phyloP scores from a whole-genome alignment of 1,284 basidiomycete species.

The Omphalotus olearius region DNA sequence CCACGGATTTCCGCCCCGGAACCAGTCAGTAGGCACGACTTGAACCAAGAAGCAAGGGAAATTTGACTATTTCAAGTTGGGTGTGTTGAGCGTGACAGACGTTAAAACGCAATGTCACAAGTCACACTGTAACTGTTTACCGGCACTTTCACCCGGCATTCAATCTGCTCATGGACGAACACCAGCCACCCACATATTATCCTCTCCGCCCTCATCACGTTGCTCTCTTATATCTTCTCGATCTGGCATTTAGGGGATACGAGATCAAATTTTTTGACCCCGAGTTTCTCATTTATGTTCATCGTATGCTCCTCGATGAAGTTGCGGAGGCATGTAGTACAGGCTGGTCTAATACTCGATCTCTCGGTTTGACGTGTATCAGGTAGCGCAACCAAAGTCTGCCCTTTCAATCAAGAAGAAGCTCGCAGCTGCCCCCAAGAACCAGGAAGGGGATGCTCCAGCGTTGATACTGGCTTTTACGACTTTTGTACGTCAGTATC shows the following conservation, averaged over 20 bases:
- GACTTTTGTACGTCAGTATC: conserved; percentile 16
- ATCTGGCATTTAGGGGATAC: conserved; percentile 55
- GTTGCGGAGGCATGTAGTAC: conserved; percentile 44
- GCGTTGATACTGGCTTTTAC: conserved; percentile 6
- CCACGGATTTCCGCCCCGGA: no score
- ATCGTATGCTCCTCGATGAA: conserved; percentile 59
- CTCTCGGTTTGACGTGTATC: conserved; percentile 1
- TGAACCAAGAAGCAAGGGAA: no score
- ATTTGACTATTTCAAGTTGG: no score
- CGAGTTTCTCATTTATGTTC: conserved; percentile 58
- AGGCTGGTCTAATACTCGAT: neutral
- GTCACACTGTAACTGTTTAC: neutral
- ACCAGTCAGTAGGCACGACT: no score
- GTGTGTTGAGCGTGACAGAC: no score
- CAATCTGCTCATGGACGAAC: conserved; percentile 26
- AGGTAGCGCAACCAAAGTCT: conserved; percentile 13
- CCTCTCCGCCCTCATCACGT: conserved; percentile 72
- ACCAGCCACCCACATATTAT: conserved; percentile 55
- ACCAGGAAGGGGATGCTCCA: conserved; percentile 1
- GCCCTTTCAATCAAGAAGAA: neutral
- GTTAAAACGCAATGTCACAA: neutral
- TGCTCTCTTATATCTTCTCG: conserved; percentile 55
- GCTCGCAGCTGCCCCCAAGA: conserved; percentile 1
- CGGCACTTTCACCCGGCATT: neutral
- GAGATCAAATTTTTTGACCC: conserved; percentile 46